Evolutionary conservation across 2,329 filamentous ascomycete species (phyloP), one percentile per base, ranked within the genome.

Genomic region (Talaromyces sp.): DNA sequence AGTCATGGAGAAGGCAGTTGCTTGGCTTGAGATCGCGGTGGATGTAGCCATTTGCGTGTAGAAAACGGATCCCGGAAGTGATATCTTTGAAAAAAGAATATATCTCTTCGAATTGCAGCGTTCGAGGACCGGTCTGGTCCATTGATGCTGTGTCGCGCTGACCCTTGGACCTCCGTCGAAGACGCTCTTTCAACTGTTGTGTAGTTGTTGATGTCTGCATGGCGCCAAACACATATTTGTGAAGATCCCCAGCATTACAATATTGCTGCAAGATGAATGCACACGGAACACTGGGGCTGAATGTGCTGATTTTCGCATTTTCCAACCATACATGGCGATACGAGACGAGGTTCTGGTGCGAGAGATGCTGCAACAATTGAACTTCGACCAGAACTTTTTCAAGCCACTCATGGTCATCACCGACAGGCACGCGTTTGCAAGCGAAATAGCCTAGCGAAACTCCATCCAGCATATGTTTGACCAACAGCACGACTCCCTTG

Each of bases 271-370:
- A 82, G 60, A 99, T 99, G 72, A 96, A 99, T 4, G 93, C 92
- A 69, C 93, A 98, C 11, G 92, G 92, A 0, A 99, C 92, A 58
- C 86, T 91, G 0, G 96, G 95, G 0, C 92, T 90, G 72, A 99
- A 99, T 1, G 85, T 88, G 64, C 85, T 93, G 57, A 96, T 85
- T 66, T 89, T 86, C 58, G 89, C 88, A 72, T 97, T 89, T 73
- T 99, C 93, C 17, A 99, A 82, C 95, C 95, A 99, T 32, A 96
- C 95, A 76, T 98, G 95, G 7, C 93, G 89, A 73, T 99, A 99
- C 0, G 93, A 96, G 0, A 99, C 95, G 9, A 99, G 81, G 64
- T 99, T 99, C 60, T 93, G 90, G 71, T 99, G 95, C 0, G 91
- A 95, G 4, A 99, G 84, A 68, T 91, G 90, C 68, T 96, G 92